These are phyloP conservation scores for Puccinia horiana DNA, from an alignment of 1,284 basidiomycete genomes.

Conservation along the genomic window DNA sequence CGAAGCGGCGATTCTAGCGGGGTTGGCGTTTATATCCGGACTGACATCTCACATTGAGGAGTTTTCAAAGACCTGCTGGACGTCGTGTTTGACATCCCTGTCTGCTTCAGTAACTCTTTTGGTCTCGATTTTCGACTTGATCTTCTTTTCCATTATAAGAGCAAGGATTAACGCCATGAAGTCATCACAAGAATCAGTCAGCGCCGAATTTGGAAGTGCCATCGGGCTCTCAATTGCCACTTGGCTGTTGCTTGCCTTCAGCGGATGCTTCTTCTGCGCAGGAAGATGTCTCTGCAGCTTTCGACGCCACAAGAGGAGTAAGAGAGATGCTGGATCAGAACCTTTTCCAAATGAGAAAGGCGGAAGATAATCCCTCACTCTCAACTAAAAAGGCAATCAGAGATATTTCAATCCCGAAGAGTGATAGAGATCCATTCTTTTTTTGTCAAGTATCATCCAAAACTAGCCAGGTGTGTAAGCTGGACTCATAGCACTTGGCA, in stretches of 20 bases:
- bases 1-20: conserved; percentile 8
- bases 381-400: neutral
- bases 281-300: conserved; percentile 37
- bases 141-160: conserved; percentile 18
- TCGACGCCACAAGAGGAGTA: neutral
- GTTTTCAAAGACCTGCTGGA: conserved; percentile 36
- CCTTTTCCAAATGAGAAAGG: neutral
- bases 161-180: conserved; percentile 16
- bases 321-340: neutral
- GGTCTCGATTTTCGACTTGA: conserved; percentile 36
- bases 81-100: conserved; percentile 22
- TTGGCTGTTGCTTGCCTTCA: conserved; percentile 36
- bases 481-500: too few species aligned
- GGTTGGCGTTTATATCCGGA: conserved; percentile 18
- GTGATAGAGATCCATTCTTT: too few species aligned
- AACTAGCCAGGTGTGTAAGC: too few species aligned
- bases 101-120: conserved; percentile 13
- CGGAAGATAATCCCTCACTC: neutral
- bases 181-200: neutral
- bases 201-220: conserved; percentile 18
- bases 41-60: conserved; percentile 30
- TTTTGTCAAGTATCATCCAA: too few species aligned
- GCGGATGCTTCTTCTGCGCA: conserved; percentile 45
- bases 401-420: neutral
- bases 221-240: conserved; percentile 11